Base-by-base conservation (phyloP, 1,284 basidiomycete species). In the Ganoderma meredithae region DNA sequence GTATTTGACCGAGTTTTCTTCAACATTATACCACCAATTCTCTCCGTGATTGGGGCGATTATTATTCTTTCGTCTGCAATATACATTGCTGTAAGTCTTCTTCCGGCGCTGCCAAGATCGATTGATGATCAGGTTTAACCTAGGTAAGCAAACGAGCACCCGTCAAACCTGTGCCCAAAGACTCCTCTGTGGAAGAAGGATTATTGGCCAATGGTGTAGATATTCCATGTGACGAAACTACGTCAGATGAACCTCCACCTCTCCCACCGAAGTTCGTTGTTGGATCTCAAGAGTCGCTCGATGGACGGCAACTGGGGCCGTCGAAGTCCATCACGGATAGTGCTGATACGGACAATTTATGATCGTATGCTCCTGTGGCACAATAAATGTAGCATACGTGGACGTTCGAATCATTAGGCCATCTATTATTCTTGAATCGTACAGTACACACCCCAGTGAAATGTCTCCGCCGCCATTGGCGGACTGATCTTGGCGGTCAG, bases 1-100 rank as follows among this genome's bases (percentile, higher is more conserved):
- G 79, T 86, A 9, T 81, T 89, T n/a, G 88, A 91, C 75, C 81
- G 83, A 3, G 79, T 89, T 15, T 86, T 90, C 75, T 90, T 91
- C 78, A 80, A 86, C 66, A 81, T 81, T 1, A 75, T 77, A 13
- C 88, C 88, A 0, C 83, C 86, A 0, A 66, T 52, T 3, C 47
- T 52, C 47, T 52, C 47, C 22, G 47, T 52, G 10, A 70, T 86
- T 8, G 90, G 90, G 1, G 87, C 86, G 1, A 64, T 82, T 13
- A 83, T 90, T 64, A 91, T 91, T 66, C 76, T 90, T 52, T 75
- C 82, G 0, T 84, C 85, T 19, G 89, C 89, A 7, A 74, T 88
- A 13, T 91, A 87, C 71, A 83, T 90, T 62, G 88, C 83, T 19
- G 88, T 90, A 74, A 71, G 84, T 56, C 17, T 25, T 25, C 25